Conservation (phyloP, 306 rosid genomes). For the Fragaria nilgerrensis region DNA sequence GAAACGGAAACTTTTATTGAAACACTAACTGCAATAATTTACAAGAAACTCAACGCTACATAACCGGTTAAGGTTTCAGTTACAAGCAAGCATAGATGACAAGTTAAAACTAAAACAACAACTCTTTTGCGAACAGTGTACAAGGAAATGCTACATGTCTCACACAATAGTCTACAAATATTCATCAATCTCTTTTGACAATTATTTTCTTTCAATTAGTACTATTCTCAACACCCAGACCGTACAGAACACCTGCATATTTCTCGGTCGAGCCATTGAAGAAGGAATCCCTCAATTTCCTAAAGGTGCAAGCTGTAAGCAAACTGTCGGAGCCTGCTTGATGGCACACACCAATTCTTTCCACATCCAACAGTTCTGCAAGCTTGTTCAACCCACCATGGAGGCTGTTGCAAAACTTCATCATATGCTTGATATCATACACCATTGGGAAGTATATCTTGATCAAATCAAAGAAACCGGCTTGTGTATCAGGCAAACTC, state of each 20-base stretch:
- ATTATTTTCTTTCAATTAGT: slow-evolving; percentile 46
- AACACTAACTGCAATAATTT: slow-evolving; percentile 56
- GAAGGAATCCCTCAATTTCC: slow-evolving; percentile 57
- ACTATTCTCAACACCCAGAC: slow-evolving; percentile 58
- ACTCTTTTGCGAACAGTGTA: slow-evolving; percentile 47
- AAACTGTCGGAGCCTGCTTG: slow-evolving; percentile 78
- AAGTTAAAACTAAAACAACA: slow-evolving; percentile 44
- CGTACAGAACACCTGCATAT: slow-evolving; percentile 62
- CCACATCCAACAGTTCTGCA: slow-evolving; percentile 65
- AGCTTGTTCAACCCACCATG: slow-evolving; percentile 74
- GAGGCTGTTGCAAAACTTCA: slow-evolving; percentile 74
- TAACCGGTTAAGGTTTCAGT: slow-evolving; percentile 53
- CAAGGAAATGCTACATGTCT: slow-evolving; percentile 45
- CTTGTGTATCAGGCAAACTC: slow-evolving; percentile 45
- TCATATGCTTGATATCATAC: slow-evolving; percentile 70
- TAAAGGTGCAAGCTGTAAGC: slow-evolving; percentile 52
- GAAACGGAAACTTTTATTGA: slow-evolving; percentile 39
- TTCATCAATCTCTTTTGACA: slow-evolving; percentile 35
- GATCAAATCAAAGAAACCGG: slow-evolving; percentile 57
- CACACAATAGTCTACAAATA: slow-evolving; percentile 48
- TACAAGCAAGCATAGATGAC: slow-evolving; percentile 39
- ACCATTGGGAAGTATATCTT: slow-evolving; percentile 48
- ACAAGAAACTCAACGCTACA: slow-evolving; percentile 59
- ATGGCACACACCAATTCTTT: slow-evolving; percentile 64
- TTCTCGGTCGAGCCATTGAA: slow-evolving; percentile 60